Percentiles rank a stretch among this genome's conserved stretches.
Conservation (phyloP, 2,329 filamentous ascomycete species). For the Gremmenia infestans region DNA sequence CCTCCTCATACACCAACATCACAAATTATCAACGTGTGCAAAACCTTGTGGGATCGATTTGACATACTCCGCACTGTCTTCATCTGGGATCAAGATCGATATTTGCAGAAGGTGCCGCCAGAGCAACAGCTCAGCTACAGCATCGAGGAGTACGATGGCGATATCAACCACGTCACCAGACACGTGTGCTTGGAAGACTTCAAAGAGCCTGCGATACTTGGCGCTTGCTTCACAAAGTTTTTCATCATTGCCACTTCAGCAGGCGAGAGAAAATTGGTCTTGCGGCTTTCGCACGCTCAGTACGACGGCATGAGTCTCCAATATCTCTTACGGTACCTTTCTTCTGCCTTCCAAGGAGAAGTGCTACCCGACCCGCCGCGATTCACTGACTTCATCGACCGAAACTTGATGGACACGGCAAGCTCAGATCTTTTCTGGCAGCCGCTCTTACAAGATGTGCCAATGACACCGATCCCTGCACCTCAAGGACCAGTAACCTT, state of each 20-base stretch:
- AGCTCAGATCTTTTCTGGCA: neutral
- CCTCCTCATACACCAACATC: neutral
- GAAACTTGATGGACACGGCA: neutral
- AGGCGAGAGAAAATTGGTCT: neutral
- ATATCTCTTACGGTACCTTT: conserved; percentile 4
- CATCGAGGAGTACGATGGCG: too few relatives aligned
- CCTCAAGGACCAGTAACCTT: neutral
- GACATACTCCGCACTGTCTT: conserved; percentile 14
- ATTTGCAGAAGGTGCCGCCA: conserved; percentile 12
- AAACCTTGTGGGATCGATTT: conserved; percentile 1
- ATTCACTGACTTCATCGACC: conserved; percentile 13
- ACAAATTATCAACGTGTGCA: conserved; percentile 5
- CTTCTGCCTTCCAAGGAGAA: conserved; percentile 1
- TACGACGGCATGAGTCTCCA: conserved; percentile 60
- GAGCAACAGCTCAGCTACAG: neutral
- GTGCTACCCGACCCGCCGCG: neutral
- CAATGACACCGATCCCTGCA: neutral
- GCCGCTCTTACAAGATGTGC: neutral
- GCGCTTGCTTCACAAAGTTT: neutral
- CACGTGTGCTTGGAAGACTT: neutral
- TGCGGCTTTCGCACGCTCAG: conserved; percentile 49
- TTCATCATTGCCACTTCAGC: neutral
- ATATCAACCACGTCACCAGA: too few relatives aligned
- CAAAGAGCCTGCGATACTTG: neutral
- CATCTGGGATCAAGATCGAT: neutral